Percentiles rank a stretch among this genome's conserved stretches.
phyloP scores from a whole-genome alignment of 176 grass and related monocot species.

The barley (Hordeum vulgare) region DNA sequence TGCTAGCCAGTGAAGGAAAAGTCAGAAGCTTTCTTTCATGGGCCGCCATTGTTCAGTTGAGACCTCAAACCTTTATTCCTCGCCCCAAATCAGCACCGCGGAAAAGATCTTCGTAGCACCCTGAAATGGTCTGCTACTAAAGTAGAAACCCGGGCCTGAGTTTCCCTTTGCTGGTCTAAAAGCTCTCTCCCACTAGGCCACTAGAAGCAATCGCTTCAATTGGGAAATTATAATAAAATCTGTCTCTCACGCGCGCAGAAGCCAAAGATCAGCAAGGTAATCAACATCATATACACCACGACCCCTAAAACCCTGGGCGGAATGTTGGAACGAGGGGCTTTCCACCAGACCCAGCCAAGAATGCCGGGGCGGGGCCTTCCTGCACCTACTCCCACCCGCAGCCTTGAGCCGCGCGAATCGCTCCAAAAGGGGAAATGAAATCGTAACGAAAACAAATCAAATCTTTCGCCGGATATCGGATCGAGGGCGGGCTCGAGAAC shows the following conservation, averaged over 20 bases:
- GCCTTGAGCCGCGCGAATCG: conserved; percentile 19
- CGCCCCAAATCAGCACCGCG: not conserved
- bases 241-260: not conserved
- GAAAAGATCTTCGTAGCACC: not conserved
- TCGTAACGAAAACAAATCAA: not conserved
- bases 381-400: conserved; percentile 26
- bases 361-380: conserved; percentile 1
- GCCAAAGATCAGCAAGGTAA: conserved; percentile 27
- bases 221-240: not conserved
- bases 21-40: conserved; percentile 8
- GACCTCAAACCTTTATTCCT: not conserved
- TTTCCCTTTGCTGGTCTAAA: not conserved
- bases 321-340: conserved; percentile 42
- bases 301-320: not conserved
- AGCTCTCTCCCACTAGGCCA: not conserved
- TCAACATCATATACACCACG: conserved; percentile 17
- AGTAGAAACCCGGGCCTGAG: not conserved
- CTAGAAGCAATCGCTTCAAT: conserved; percentile 7
- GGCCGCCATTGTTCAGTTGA: conserved; percentile 24
- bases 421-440: conserved; percentile 3
- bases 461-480: conserved; percentile 31
- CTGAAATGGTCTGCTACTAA: not conserved
- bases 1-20: conserved; percentile 9
- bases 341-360: conserved; percentile 29
- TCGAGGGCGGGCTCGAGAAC: conserved; percentile 7